A percentile compares a stretch with the other conserved stretches of the same genome.
Conservation (phyloP, 148 eudicot species). For the Talinum fruticosum region DNA sequence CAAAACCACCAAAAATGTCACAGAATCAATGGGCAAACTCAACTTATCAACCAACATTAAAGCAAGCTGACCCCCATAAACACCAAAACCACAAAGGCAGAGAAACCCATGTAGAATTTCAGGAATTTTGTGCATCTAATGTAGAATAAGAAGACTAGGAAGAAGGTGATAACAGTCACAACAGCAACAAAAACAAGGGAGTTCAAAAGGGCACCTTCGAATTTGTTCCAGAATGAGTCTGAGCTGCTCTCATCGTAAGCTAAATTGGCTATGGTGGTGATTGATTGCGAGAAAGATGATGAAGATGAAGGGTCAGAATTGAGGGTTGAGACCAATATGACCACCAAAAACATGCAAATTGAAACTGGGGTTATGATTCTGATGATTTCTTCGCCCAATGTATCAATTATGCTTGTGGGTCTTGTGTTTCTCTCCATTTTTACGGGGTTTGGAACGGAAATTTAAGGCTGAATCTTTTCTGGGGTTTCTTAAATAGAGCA, state of each 20-base stretch:
- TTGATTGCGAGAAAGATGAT: constrained; percentile 41
- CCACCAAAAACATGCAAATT: constrained; percentile 82
- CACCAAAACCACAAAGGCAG: constrained; percentile 71
- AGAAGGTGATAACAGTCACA: constrained; percentile 67
- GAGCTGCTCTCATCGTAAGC: constrained; percentile 68
- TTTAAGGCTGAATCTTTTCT: neutral
- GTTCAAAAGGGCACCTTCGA: constrained; percentile 85
- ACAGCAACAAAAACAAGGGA: constrained; percentile 76
- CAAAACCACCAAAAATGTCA: constrained; percentile 57
- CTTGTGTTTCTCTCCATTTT: constrained; percentile 53
- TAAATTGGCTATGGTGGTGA: constrained; percentile 61
- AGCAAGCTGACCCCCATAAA: constrained; percentile 86
- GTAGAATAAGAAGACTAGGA: constrained; percentile 78
- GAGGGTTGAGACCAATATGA: constrained; percentile 58
- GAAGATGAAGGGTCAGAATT: constrained; percentile 38
- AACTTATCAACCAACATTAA: constrained; percentile 43
- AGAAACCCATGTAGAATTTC: constrained; percentile 89
- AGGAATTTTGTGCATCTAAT: constrained; percentile 76
- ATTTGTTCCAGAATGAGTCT: constrained; percentile 75
- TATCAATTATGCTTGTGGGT: constrained; percentile 60
- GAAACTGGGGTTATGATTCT: constrained; percentile 85
- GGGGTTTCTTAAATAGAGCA: neutral
- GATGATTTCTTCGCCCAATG: constrained; percentile 84
- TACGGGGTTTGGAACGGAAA: neutral
- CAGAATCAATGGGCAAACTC: constrained; percentile 51